Base-by-base conservation (phyloP, 192 early-diverging fungal genomes). In the Dissophora globulifera region DNA sequence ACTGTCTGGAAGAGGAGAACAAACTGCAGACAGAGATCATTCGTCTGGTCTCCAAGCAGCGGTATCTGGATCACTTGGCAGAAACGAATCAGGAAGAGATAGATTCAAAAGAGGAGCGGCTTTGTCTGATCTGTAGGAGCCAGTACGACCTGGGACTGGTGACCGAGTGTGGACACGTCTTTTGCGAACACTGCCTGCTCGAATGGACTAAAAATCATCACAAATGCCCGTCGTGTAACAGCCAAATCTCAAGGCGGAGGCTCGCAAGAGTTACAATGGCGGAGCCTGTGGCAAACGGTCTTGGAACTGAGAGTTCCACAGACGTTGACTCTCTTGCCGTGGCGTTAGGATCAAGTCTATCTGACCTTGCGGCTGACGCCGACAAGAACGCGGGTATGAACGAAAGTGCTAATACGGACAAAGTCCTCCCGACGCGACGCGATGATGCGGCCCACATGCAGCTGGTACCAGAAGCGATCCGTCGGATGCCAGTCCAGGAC, bases 81-180 rank as follows among this genome's bases (percentile, higher is more conserved):
- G 46, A 16, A 1, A 50, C 27, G 6, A 54, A 51, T 8, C 6
- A 23, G 2, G 25, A 33, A 12, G 56, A 62, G 43, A n/a, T 10
- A 2, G 43, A 29, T 0, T 50, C 65, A 6, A 71, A 56, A 12
- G 70, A 75, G 31, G 51, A 61, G 2, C 19, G 25, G 2, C 19
- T 79, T 8, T 79, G 78, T 29, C n/a, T 79, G 13, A 76, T 79
- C 33, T 79, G 78, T 45, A 50, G 78, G n/a, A 59, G 52, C 22
- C 51, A 32, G n/a, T 79, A 68, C 45, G 60, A 62, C 9, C 51
- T 55, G 13, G 78, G 69, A 23, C 23, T 67, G 40, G 50, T 79
- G 45, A 79, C 78, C 1, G 58, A 63, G 33, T 79, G 78, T 22
- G 78, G 69, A 10, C 78, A 79, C 50, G 54, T 79, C 4, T 79